A percentile compares a stretch with the other conserved stretches of the same genome.
These are phyloP conservation scores for Wilhelminamyces savonicus DNA, from an alignment of 805 yeast genomes.

Conservation along the genomic window DNA sequence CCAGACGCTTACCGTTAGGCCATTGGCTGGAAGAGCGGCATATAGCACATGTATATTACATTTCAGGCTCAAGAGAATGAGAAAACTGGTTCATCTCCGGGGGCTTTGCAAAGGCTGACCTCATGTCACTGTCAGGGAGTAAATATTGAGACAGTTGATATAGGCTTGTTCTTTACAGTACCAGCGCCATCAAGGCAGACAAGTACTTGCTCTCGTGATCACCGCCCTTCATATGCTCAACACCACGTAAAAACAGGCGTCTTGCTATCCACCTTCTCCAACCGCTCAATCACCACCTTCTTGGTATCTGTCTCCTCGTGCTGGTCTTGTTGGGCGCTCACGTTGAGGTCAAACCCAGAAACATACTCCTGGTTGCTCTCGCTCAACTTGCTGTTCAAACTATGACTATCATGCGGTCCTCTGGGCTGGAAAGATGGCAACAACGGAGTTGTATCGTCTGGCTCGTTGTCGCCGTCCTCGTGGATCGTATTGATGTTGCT, in stretches of 20 bases:
- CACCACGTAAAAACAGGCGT: conserved; percentile 72
- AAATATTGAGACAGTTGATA: no score
- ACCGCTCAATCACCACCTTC: conserved; percentile 52
- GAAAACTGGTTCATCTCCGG: no score
- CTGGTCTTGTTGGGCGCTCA: conserved; percentile 6
- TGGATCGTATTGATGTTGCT: neutral
- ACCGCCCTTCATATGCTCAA: no score
- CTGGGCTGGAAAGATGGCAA: neutral
- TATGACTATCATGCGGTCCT: conserved; percentile 1
- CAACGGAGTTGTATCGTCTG: conserved; percentile 2
- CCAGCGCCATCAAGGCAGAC: no score
- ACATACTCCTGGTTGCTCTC: conserved; percentile 2
- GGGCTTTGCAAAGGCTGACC: no score
- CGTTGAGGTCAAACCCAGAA: conserved; percentile 18
- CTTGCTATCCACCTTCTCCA: conserved; percentile 46
- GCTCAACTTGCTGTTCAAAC: neutral
- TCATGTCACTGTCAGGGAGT: no score
- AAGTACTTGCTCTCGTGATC: no score
- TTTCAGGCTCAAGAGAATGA: no score
- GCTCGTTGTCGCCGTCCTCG: neutral
- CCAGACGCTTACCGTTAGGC: no score
- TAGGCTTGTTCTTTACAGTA: no score
- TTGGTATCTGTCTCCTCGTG: conserved; percentile 19
- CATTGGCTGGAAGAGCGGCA: no score
- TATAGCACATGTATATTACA: no score